A percentile compares a stretch with the other conserved stretches of the same genome.
phyloP scores from a whole-genome alignment of 164 flowering plant genomes.

The Nymphaea colorata region DNA sequence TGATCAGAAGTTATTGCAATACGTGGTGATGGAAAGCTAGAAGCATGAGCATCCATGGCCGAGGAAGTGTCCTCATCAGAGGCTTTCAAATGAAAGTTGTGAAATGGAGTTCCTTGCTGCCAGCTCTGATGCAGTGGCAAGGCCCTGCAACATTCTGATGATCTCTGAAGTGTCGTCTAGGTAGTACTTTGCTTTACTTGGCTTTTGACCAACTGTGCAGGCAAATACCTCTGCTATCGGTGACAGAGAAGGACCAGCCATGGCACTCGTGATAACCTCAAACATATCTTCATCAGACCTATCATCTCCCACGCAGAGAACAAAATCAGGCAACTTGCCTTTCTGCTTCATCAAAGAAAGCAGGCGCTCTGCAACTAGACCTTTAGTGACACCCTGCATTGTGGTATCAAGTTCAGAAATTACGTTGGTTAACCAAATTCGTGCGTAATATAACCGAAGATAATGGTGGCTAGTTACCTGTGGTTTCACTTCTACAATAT shows the following conservation, averaged over 20 bases:
- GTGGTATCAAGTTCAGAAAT: background rate
- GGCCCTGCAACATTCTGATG: constrained; percentile 31
- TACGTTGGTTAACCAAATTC: background rate
- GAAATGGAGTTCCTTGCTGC: constrained; percentile 5
- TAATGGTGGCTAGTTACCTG: constrained; percentile 16
- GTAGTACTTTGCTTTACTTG: constrained; percentile 42
- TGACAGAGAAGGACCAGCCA: constrained; percentile 22
- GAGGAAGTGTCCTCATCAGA: background rate
- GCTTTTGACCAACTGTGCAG: constrained; percentile 48
- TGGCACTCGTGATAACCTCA: constrained; percentile 27
- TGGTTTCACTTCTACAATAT: constrained; percentile 40
- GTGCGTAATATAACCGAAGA: background rate
- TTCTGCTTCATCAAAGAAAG: constrained; percentile 20
- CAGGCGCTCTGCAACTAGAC: constrained; percentile 33
- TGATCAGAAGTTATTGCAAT: background rate
- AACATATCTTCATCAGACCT: constrained; percentile 54
- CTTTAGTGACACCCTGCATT: constrained; percentile 39
- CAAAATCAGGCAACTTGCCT: constrained; percentile 35
- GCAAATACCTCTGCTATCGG: constrained; percentile 41
- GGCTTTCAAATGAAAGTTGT: background rate
- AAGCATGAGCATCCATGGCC: background rate
- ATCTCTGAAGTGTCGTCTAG: constrained; percentile 37
- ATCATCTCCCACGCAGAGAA: constrained; percentile 43
- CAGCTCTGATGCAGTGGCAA: constrained; percentile 26
- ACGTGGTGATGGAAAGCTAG: background rate